These are phyloP conservation scores for Xerocomus spinulosus DNA, from an alignment of 768 basidiomycete genomes.

Conservation along the genomic window DNA sequence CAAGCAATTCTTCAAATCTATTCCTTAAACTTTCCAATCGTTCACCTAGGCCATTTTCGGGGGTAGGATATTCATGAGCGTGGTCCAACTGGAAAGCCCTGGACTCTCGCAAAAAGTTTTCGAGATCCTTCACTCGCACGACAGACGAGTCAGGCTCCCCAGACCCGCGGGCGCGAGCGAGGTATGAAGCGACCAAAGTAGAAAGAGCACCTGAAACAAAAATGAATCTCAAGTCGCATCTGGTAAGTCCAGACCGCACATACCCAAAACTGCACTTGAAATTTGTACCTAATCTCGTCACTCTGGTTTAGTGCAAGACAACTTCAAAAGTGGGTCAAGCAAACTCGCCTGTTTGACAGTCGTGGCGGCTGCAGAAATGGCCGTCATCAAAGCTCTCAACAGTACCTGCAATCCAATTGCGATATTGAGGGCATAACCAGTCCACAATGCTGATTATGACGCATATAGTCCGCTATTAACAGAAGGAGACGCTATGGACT, in stretches of 20 bases:
- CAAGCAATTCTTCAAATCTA: constrained; percentile 29
- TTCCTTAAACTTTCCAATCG: constrained; percentile 13
- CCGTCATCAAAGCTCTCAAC: constrained; percentile 64
- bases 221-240: not conserved
- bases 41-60: constrained; percentile 6
- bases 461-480: constrained; percentile 2
- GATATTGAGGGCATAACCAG: constrained; percentile 34
- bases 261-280: constrained; percentile 38
- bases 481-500: constrained; percentile 1
- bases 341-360: constrained; percentile 38
- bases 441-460: constrained; percentile 26
- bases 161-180: constrained; percentile 65
- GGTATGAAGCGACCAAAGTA: constrained; percentile 66
- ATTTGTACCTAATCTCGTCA: constrained; percentile 30
- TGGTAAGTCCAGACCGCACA: constrained; percentile 7
- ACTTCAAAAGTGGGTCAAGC: not conserved
- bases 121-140: constrained; percentile 53
- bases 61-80: constrained; percentile 34
- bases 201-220: constrained; percentile 50
- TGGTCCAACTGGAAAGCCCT: constrained; percentile 55
- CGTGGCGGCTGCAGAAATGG: constrained; percentile 47
- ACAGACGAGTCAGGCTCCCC: constrained; percentile 66
- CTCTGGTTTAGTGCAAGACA: not conserved
- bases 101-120: constrained; percentile 62
- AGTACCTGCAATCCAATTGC: constrained; percentile 63